Evolutionary conservation across 164 flowering plant genomes (phyloP).

Genomic region (Tetracentron sinense): DNA sequence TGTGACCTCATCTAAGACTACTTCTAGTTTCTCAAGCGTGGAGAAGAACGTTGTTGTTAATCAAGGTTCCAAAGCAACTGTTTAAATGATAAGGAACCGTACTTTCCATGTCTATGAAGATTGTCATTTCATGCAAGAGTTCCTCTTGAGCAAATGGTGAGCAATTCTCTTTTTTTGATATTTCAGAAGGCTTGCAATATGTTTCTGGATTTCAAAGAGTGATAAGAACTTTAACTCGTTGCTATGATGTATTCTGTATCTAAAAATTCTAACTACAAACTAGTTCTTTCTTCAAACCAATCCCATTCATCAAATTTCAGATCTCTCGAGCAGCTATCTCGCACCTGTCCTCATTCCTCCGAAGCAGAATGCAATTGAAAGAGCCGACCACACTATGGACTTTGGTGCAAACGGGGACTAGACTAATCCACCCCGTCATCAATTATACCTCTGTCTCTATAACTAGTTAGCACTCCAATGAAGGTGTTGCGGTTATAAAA

Average conservation of each 20-base stretch:
- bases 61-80: too few species aligned
- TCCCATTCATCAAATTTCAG: slow-evolving; percentile 18
- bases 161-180: too few species aligned
- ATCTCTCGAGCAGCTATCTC: slow-evolving; percentile 26
- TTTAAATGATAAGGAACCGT: too few species aligned
- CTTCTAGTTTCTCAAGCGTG: too few species aligned
- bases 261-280: slow-evolving; percentile 23
- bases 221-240: not conserved
- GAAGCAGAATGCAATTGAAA: slow-evolving; percentile 23
- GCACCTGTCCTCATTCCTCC: slow-evolving; percentile 21
- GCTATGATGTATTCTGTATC: not conserved
- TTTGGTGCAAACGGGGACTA: slow-evolving; percentile 23
- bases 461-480: slow-evolving; percentile 21
- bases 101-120: too few species aligned
- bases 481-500: slow-evolving; percentile 24
- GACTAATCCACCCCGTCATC: slow-evolving; percentile 32
- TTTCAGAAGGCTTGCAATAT: not conserved
- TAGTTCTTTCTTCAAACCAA: slow-evolving; percentile 21
- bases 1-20: too few species aligned
- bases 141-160: too few species aligned
- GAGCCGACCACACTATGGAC: slow-evolving; percentile 23
- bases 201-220: too few species aligned
- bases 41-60: too few species aligned
- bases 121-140: not conserved
- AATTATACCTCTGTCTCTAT: slow-evolving; percentile 30